Conservation (phyloP, 106 monocot genomes). For the Platanthera guangdongensis region DNA sequence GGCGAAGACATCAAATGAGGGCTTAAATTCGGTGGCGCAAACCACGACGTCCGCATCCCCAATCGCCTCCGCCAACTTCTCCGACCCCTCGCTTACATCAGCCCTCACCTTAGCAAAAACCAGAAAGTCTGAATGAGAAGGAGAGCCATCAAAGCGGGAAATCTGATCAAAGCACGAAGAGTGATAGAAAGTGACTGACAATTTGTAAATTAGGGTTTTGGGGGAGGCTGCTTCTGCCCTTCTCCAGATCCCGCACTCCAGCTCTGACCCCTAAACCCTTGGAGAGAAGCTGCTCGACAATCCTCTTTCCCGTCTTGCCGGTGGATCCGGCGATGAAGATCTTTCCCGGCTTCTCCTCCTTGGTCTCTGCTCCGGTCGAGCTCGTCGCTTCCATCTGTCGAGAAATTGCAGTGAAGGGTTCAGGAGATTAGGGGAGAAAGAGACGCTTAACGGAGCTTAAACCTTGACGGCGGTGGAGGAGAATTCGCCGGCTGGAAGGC, state of each 20-base stretch:
- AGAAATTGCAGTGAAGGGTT: background rate
- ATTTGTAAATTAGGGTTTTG: conserved; percentile 35
- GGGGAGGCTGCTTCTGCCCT: conserved; percentile 39
- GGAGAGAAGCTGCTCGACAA: conserved; percentile 59
- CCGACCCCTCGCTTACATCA: conserved; percentile 42
- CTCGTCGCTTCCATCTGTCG: conserved; percentile 3
- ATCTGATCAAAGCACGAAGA: background rate
- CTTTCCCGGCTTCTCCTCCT: conserved; percentile 19
- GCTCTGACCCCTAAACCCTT: conserved; percentile 50
- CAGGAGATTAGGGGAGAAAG: background rate
- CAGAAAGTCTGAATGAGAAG: background rate
- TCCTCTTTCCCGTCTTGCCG: conserved; percentile 55
- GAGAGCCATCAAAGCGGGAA: background rate
- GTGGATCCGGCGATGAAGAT: conserved; percentile 71
- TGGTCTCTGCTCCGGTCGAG: background rate
- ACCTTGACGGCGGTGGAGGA: conserved; percentile 6
- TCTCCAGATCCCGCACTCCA: conserved; percentile 43
- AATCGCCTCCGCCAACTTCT: conserved; percentile 41
- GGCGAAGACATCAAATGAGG: conserved; percentile 60
- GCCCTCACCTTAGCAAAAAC: conserved; percentile 31
- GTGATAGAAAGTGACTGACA: conserved; percentile 20
- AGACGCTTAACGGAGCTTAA: background rate
- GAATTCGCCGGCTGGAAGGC: background rate
- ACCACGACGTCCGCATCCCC: conserved; percentile 61
- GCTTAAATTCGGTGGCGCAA: conserved; percentile 60